Evolutionary conservation across 768 basidiomycete species (phyloP), one percentile per base, ranked within the genome.

Genomic region (Podaxis carcinomalis): DNA sequence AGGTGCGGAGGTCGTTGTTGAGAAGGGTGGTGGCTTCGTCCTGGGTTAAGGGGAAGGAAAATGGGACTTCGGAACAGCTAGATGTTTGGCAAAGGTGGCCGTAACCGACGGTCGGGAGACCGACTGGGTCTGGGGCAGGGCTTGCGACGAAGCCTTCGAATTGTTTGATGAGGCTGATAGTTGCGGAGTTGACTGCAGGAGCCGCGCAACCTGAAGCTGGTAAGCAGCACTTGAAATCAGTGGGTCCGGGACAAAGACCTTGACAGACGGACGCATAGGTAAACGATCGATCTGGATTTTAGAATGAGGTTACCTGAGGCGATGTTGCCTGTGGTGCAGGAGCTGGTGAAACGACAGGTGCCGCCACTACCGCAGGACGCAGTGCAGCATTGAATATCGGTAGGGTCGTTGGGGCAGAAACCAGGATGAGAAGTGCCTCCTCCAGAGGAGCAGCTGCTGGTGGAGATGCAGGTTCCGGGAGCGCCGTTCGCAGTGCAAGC

Each of bases 91-190:
- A 76, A 27, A 71, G 68, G 58, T 76, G 74, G 5, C 74, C 73
- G 61, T 70, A 76, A 16, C 74, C 74, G 49, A 74, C 74, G 25
- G 73, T 75, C 3, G 73, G 73, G 46, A 75, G 67, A 13, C 72
- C 73, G 9, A 74, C 70, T 42, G 74, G 74, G 63, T 75, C 74
- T 21, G 73, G 74, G 11, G 66, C 67, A 10, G 74, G 74, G 16
- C 63, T 62, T n/a, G 71, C 35, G 21, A 75, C 74, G 63, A 75
- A 75, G 19, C 73, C 73, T 69, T 75, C 74, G 52, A 69, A 74
- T 21, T 57, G 19, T 51, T 75, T 73, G 63, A 75, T 73, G 35
- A 72, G 57, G 28, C 59, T 63, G 57, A 74, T 49, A 3, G 73
- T 74, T 13, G 71, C 71, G 35, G 59, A 56, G 64, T 74, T 75